These are phyloP conservation scores for Talaromyces thailandensis DNA, from an alignment of 495 filamentous ascomycete species.

Conservation along the genomic window DNA sequence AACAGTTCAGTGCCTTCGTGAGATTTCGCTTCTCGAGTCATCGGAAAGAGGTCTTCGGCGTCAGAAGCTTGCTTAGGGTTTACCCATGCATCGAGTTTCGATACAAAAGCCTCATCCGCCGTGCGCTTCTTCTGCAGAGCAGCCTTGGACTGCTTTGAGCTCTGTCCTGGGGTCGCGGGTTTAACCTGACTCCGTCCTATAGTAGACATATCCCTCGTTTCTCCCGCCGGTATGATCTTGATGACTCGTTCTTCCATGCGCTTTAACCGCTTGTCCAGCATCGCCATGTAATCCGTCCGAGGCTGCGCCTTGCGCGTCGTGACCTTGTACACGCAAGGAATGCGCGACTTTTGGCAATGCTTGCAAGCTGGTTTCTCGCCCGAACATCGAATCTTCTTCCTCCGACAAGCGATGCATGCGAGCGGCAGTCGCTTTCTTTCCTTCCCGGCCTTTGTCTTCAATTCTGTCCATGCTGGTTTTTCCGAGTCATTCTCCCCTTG, in stretches of 20 bases:
- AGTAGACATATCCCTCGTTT: slow-evolving; percentile 46
- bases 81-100: slow-evolving; percentile 77
- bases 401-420: slow-evolving; percentile 89
- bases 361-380: slow-evolving; percentile 97
- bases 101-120: slow-evolving; percentile 82
- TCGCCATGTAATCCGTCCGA: slow-evolving; percentile 97
- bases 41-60: slow-evolving; percentile 43
- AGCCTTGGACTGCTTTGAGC: slow-evolving; percentile 39
- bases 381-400: slow-evolving; percentile 97
- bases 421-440: slow-evolving; percentile 88
- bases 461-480: slow-evolving; percentile 79
- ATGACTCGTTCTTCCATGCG: slow-evolving; percentile 97
- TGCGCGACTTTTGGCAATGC: slow-evolving; percentile 86
- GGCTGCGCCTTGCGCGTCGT: slow-evolving; percentile 93
- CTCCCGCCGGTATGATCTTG: slow-evolving; percentile 86
- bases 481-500: slow-evolving; percentile 7
- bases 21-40: slow-evolving; percentile 49
- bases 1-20: slow-evolving; percentile 63
- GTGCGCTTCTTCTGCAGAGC: slow-evolving; percentile 64
- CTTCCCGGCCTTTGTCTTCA: slow-evolving; percentile 97
- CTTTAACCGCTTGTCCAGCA: slow-evolving; percentile 88
- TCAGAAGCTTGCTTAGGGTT: slow-evolving; percentile 41
- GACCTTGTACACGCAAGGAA: slow-evolving; percentile 98
- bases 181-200: slow-evolving; percentile 73
- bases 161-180: slow-evolving; percentile 56